A percentile compares a stretch with the other conserved stretches of the same genome.
These are phyloP conservation scores for Schwanniomyces pseudopolymorphus DNA, from an alignment of 805 yeast genomes.

Conservation along the genomic window DNA sequence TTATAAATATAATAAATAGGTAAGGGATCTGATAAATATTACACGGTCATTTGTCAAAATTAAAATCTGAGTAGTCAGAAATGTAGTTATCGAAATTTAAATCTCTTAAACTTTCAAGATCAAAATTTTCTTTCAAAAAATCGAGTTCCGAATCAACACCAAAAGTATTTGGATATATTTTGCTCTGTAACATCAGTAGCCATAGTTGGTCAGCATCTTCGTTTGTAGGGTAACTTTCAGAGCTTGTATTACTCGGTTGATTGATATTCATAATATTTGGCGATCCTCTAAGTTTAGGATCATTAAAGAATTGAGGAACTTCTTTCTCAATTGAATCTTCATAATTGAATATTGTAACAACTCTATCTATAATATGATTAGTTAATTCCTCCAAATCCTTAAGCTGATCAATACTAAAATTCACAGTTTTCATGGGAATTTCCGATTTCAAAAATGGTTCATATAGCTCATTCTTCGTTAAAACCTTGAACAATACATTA, in stretches of 20 bases:
- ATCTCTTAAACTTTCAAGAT: not conserved
- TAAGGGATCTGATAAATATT: not conserved
- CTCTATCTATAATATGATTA: not conserved
- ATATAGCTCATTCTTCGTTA: slow-evolving; percentile 21
- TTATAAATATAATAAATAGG: not conserved
- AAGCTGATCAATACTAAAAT: slow-evolving; percentile 10
- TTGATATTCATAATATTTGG: not conserved
- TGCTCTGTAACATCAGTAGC: not conserved
- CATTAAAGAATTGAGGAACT: not conserved
- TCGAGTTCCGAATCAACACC: not conserved
- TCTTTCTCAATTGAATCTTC: slow-evolving; percentile 5
- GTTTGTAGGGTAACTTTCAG: not conserved
- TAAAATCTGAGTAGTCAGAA: not conserved
- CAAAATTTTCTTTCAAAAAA: not conserved
- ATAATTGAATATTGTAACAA: slow-evolving; percentile 5
- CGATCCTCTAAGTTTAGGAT: not conserved
- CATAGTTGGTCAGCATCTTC: not conserved
- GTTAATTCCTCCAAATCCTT: slow-evolving; percentile 27
- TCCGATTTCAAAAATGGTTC: slow-evolving; percentile 26
- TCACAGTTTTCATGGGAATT: slow-evolving; percentile 12
- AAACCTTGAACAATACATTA: not conserved
- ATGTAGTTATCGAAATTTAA: not conserved
- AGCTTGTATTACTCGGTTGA: not conserved
- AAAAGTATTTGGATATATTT: not conserved
- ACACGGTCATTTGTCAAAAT: not conserved